Conservation (phyloP, 2,329 filamentous ascomycete genomes). For the Rhexocercosporidium sp. region DNA sequence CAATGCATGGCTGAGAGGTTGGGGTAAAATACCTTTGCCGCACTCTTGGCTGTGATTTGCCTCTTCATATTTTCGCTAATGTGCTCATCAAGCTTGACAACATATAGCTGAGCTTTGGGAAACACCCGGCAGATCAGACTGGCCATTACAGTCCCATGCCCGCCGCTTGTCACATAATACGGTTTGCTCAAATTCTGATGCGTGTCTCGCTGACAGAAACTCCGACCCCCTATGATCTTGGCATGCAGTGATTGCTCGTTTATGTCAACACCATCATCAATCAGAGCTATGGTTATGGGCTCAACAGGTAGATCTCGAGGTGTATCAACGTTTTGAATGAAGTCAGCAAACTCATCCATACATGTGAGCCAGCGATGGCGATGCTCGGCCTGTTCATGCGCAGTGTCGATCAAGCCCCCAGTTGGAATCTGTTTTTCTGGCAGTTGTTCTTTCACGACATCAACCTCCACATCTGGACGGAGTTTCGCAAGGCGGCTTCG, state of each 20-base stretch:
- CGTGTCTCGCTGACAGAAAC: conserved; percentile 33
- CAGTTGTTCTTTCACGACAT: conserved; percentile 6
- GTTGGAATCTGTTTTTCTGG: conserved; percentile 11
- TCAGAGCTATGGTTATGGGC: conserved; percentile 44
- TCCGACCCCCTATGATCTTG: conserved; percentile 38
- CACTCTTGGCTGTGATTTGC: conserved; percentile 37
- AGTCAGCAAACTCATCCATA: conserved; percentile 33
- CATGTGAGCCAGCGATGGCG: conserved; percentile 29
- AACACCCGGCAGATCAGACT: conserved; percentile 38
- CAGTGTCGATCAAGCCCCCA: neutral
- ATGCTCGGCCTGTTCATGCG: conserved; percentile 3
- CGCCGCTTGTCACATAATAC: conserved; percentile 40
- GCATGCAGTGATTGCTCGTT: conserved; percentile 33
- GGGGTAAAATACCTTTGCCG: conserved; percentile 34
- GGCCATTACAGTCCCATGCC: conserved; percentile 43
- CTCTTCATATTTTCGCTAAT: conserved; percentile 10
- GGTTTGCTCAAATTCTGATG: conserved; percentile 19
- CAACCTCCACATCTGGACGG: conserved; percentile 8
- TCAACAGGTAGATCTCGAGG: conserved; percentile 20
- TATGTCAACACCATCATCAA: conserved; percentile 48
- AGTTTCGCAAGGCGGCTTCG: conserved; percentile 8
- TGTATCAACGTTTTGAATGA: conserved; percentile 32
- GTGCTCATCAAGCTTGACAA: conserved; percentile 33
- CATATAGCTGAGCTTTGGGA: conserved; percentile 35
- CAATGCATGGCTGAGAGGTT: neutral